Percentiles rank a stretch among this genome's conserved stretches.
These are phyloP conservation scores for Fusarium verticillioides DNA, from an alignment of 2,329 filamentous ascomycete species.

Conservation along the genomic window DNA sequence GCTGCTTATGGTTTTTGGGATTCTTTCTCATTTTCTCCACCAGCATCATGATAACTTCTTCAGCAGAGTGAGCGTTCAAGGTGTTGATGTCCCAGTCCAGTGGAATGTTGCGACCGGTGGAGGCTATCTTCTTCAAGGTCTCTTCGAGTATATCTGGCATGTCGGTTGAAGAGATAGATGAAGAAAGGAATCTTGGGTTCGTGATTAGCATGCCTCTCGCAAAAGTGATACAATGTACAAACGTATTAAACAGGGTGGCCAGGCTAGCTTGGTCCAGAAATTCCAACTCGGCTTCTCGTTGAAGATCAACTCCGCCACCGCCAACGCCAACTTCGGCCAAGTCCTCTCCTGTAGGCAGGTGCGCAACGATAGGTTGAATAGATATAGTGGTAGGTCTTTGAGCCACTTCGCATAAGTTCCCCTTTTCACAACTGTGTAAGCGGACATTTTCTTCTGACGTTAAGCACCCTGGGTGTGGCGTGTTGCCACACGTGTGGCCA, in stretches of 20 bases:
- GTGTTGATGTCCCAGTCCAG: conserved; percentile 40
- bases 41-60: conserved; percentile 19
- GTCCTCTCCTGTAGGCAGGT: conserved; percentile 67
- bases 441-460: conserved; percentile 71
- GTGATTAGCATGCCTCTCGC: background rate
- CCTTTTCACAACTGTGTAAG: conserved; percentile 88
- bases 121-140: conserved; percentile 22
- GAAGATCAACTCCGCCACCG: conserved; percentile 81
- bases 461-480: conserved; percentile 74
- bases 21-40: conserved; percentile 15
- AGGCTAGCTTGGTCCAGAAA: conserved; percentile 65
- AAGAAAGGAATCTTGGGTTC: conserved; percentile 30
- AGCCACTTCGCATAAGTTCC: conserved; percentile 66
- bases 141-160: conserved; percentile 18
- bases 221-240: conserved; percentile 18
- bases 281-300: conserved; percentile 74
- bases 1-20: background rate
- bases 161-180: conserved; percentile 12
- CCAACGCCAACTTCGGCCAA: conserved; percentile 81
- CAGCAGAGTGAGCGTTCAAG: conserved; percentile 24
- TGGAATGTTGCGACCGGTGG: conserved; percentile 42
- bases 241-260: conserved; percentile 58
- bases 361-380: conserved; percentile 82
- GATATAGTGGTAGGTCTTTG: conserved; percentile 69
- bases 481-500: conserved; percentile 81